phyloP scores from a whole-genome alignment of 495 filamentous ascomycete species.

The Trichoderma parareesei region DNA sequence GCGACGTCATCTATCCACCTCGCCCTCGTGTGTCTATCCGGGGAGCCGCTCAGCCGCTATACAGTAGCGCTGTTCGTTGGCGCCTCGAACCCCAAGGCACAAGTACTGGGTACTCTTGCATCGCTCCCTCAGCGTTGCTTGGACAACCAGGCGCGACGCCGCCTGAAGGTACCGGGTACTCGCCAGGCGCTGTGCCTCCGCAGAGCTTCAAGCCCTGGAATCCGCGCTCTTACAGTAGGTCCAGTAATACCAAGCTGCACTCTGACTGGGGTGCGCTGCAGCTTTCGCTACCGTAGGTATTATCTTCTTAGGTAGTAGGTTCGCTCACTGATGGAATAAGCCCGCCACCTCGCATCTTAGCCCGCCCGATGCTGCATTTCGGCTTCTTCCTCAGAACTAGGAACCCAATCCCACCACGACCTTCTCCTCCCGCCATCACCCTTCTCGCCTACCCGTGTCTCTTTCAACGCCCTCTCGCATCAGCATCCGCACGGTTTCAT shows the following conservation, averaged over 20 bases:
- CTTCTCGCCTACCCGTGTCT: not conserved
- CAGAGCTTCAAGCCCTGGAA: too few relatives aligned
- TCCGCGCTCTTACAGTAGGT: not conserved
- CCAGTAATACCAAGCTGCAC: not conserved
- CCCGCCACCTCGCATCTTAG: not conserved
- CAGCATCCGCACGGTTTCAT: not conserved
- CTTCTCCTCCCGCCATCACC: slow-evolving; percentile 7
- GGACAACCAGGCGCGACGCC: not conserved
- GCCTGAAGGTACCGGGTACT: not conserved
- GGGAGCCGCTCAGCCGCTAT: not conserved
- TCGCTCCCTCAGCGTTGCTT: too few relatives aligned
- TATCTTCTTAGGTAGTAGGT: too few relatives aligned
- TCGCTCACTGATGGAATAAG: not conserved
- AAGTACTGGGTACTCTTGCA: too few relatives aligned
- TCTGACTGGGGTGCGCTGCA: not conserved
- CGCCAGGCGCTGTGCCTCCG: not conserved
- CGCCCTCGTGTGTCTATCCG: not conserved
- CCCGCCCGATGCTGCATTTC: not conserved
- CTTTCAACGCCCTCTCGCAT: not conserved
- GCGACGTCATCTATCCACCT: slow-evolving; percentile 1
- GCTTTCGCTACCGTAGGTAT: too few relatives aligned
- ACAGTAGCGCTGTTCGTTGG: not conserved
- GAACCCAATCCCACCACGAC: slow-evolving; percentile 6
- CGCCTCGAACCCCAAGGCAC: not conserved
- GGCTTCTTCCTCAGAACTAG: not conserved